Evolutionary conservation across 1,139 yeast genomes (phyloP).

Genomic region (Taiozyma sp.): DNA sequence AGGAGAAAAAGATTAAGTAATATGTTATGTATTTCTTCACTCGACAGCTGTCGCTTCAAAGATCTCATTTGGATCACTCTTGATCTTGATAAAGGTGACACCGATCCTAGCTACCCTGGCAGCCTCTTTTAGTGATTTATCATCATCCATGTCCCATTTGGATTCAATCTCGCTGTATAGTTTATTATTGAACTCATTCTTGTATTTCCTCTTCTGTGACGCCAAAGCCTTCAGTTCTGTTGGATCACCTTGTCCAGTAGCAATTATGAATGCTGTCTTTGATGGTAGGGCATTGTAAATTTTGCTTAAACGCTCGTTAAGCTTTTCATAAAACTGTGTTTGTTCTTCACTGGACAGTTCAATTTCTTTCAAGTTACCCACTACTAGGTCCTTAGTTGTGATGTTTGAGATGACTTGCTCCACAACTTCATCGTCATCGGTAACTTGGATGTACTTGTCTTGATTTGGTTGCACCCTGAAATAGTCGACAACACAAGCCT

Average conservation of each 20-base stretch:
- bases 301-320: slow-evolving; percentile 41
- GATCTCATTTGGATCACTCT: slow-evolving; percentile 15
- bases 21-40: too few relatives aligned
- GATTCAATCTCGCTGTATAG: slow-evolving; percentile 41
- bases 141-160: slow-evolving; percentile 50
- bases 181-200: slow-evolving; percentile 36
- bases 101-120: slow-evolving; percentile 51
- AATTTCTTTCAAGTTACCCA: slow-evolving; percentile 55
- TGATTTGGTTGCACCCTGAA: slow-evolving; percentile 21
- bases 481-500: slow-evolving; percentile 40
- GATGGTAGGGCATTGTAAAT: slow-evolving; percentile 53
- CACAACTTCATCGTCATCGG: slow-evolving; percentile 56
- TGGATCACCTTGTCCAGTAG: slow-evolving; percentile 64
- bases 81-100: slow-evolving; percentile 46
- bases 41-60: not conserved
- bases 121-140: slow-evolving; percentile 35
- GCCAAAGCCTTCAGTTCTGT: slow-evolving; percentile 47
- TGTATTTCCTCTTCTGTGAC: slow-evolving; percentile 28
- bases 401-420: slow-evolving; percentile 34
- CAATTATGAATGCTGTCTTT: slow-evolving; percentile 55
- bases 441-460: slow-evolving; percentile 34
- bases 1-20: too few relatives aligned
- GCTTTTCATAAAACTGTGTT: slow-evolving; percentile 15
- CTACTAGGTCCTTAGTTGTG: slow-evolving; percentile 44
- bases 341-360: slow-evolving; percentile 34